Evolutionary conservation across 805 yeast genomes (phyloP), one percentile per base, ranked within the genome.

Genomic region (Danielia oregonensis): DNA sequence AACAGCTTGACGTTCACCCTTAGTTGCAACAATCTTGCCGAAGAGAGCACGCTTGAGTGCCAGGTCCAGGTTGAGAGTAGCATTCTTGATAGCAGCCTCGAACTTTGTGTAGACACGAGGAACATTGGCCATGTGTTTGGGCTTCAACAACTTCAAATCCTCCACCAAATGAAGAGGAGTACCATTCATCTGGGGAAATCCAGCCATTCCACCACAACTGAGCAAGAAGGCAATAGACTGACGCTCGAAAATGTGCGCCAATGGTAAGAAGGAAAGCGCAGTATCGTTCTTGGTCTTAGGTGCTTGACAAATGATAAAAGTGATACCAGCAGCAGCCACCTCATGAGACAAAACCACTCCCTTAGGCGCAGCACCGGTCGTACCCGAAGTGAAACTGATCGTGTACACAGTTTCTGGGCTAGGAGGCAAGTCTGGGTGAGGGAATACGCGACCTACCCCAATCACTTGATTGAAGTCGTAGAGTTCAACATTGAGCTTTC

Each of bases 171-270:
- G 50, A 23, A 46, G 39, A 1, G 60, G 58, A 3, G 51, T 17
- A 5, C 58, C 58, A 18, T 44, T 40, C 19, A 44, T 15, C 26
- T 40, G 49, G 6, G 58, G 60, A 41, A 51, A 56, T 5, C 53
- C 57, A 12, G 46, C 27, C 38, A 43, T 43, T n/a, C 48, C 50
- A 15, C 66, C 68, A n/a, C 42, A 32, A 3, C 43, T 7, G 14
- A 57, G 36, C 11, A 45, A 52, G 35, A 43, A 44, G 4, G 52
- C 54, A 16, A 51, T 30, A 11, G 50, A 34, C 39, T 52, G 57
- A 24, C 69, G 45, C 39, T 63, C 65, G 39, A 46, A 63, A 14
- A 63, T 59, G 39, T 63, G 69, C 10, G 69, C 65, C 41, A 63
- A 52, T 0, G 69, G 69, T 37, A 63, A 51, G 43, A 59, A 63